Conservation (phyloP, 208 protist genomes). For the Leishmania mexicana region DNA sequence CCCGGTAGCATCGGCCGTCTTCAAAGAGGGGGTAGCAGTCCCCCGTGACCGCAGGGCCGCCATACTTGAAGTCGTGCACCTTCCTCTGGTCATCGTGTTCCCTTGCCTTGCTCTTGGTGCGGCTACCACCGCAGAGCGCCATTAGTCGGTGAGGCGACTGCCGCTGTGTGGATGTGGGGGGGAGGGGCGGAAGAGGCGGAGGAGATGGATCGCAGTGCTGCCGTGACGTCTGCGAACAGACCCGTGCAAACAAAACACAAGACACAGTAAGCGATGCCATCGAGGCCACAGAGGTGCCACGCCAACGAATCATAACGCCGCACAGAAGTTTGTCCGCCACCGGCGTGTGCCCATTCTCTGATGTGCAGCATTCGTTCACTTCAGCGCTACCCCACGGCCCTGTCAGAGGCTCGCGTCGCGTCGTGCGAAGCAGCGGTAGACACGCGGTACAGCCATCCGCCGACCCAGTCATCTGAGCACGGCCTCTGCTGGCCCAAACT, state of each 20-base stretch:
- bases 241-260: neutral
- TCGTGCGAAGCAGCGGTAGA: no score
- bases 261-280: neutral
- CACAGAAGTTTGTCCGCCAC: neutral
- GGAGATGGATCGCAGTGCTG: neutral
- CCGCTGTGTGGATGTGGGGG: neutral
- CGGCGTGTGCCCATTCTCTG: no score
- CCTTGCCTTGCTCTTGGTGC: slow-evolving; percentile 21
- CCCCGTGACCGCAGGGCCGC: slow-evolving; percentile 20
- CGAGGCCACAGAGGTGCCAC: neutral
- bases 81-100: slow-evolving; percentile 16
- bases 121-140: neutral
- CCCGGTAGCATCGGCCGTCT: slow-evolving; percentile 53
- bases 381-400: neutral
- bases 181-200: neutral
- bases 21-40: slow-evolving; percentile 45
- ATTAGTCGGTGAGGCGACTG: neutral
- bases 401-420: no score
- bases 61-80: slow-evolving; percentile 33
- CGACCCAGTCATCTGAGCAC: no score
- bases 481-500: no score
- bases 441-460: no score
- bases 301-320: neutral
- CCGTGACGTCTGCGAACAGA: neutral
- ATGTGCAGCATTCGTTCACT: no score